These are phyloP conservation scores for Fusarium floridanum DNA, from an alignment of 2,329 filamentous ascomycete species.

Conservation along the genomic window DNA sequence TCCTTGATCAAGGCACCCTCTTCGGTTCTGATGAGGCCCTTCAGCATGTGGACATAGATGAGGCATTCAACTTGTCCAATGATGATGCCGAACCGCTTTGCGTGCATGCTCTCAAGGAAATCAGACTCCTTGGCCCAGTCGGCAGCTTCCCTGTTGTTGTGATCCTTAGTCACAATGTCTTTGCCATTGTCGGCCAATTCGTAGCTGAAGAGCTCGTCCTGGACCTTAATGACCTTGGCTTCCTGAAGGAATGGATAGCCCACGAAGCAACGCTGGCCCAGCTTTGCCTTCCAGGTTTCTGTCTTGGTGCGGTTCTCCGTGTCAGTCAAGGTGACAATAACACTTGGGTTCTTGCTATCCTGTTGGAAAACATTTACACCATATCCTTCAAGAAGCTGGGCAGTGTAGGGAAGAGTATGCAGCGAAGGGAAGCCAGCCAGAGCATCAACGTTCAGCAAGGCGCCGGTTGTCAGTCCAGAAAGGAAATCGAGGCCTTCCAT, in stretches of 20 bases:
- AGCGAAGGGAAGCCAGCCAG: constrained; percentile 94
- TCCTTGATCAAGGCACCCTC: constrained; percentile 93
- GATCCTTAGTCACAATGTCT: constrained; percentile 76
- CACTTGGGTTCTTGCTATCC: constrained; percentile 96
- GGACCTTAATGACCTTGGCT: constrained; percentile 88
- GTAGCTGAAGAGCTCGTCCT: constrained; percentile 95
- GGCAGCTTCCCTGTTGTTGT: constrained; percentile 80
- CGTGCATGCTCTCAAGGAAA: constrained; percentile 87
- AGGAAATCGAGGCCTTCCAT: constrained; percentile 91
- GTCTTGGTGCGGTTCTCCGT: constrained; percentile 78
- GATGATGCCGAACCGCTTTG: constrained; percentile 88
- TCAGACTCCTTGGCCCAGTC: constrained; percentile 88
- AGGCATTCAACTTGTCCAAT: constrained; percentile 90
- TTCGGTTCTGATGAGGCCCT: constrained; percentile 89
- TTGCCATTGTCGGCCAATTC: constrained; percentile 74
- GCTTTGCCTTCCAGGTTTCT: constrained; percentile 79
- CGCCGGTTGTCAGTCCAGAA: constrained; percentile 85
- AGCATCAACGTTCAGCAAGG: constrained; percentile 84
- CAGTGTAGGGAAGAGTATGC: constrained; percentile 86
- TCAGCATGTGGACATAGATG: constrained; percentile 93
- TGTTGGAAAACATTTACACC: constrained; percentile 96
- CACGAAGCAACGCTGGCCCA: constrained; percentile 89
- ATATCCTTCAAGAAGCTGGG: constrained; percentile 77
- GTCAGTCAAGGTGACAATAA: constrained; percentile 87
- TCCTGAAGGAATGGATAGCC: constrained; percentile 97